A percentile compares a stretch with the other conserved stretches of the same genome.
phyloP scores from a whole-genome alignment of 352 stramenopile genomes.

The Globisporangium polare region DNA sequence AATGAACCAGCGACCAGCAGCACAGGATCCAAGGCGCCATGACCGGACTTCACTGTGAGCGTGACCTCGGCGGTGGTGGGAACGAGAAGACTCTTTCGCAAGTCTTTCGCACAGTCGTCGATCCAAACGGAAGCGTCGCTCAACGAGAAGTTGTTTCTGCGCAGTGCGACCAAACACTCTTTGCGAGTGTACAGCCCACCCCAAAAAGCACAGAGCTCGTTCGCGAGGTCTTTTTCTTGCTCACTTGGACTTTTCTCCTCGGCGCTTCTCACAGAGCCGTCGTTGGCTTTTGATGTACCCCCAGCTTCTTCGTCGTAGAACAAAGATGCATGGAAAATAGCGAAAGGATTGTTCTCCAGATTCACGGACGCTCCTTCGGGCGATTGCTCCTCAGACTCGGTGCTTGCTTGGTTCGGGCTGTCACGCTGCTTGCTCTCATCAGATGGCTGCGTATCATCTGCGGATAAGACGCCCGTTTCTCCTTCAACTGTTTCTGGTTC shows the following conservation, averaged over 20 bases:
- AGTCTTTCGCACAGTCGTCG: conserved; percentile 32
- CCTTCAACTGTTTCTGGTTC: not conserved
- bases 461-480: too few relatives aligned
- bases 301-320: conserved; percentile 22
- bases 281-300: conserved; percentile 15
- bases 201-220: conserved; percentile 52
- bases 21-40: conserved; percentile 54
- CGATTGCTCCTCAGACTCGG: conserved; percentile 2
- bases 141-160: conserved; percentile 37
- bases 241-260: not conserved
- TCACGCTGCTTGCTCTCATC: not conserved
- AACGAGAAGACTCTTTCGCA: conserved; percentile 41
- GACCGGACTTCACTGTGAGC: conserved; percentile 28
- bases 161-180: conserved; percentile 59
- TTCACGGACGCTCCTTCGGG: not conserved
- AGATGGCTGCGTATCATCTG: not conserved
- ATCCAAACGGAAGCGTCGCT: conserved; percentile 46
- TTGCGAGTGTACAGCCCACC: conserved; percentile 50
- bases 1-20: conserved; percentile 71
- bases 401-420: not conserved
- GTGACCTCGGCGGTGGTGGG: conserved; percentile 30
- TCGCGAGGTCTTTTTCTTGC: conserved; percentile 27
- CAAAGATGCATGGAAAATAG: conserved; percentile 28
- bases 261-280: not conserved
- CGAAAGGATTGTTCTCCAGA: conserved; percentile 29